Percentiles rank a stretch among this genome's conserved stretches.
phyloP scores from a whole-genome alignment of 305 asterid species.

The Fraxinus platypoda region DNA sequence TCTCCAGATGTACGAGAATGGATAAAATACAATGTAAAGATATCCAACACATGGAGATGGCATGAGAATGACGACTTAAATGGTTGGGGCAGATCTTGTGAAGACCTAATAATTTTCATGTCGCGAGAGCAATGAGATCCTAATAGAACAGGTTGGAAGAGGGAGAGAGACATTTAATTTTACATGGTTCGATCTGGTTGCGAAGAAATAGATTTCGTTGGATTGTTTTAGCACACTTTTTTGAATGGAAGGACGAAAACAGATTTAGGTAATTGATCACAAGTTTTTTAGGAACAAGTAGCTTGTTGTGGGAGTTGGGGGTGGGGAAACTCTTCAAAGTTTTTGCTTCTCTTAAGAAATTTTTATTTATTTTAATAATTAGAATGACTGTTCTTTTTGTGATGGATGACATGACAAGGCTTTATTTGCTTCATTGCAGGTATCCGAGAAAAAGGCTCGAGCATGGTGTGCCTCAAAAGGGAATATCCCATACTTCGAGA shows the following conservation, averaged over 20 bases:
- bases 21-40: background rate
- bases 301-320: background rate
- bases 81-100: background rate
- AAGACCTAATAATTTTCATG: background rate
- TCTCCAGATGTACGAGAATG: background rate
- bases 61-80: background rate
- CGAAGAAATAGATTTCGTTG: background rate
- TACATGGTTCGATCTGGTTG: background rate
- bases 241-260: background rate
- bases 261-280: background rate
- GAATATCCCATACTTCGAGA: constrained; percentile 74
- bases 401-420: background rate
- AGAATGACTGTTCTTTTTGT: background rate
- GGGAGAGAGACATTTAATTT: background rate
- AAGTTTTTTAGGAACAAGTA: background rate
- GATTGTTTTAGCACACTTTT: background rate
- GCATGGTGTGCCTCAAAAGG: constrained; percentile 58
- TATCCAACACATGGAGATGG: background rate
- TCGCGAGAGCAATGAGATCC: background rate
- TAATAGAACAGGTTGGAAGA: background rate
- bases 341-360: background rate
- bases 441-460: constrained; percentile 56
- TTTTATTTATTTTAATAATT: background rate
- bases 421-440: constrained; percentile 26
- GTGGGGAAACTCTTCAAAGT: background rate